Conservation (phyloP, 176 grass and related monocot genomes). For the Luzula sylvatica region DNA sequence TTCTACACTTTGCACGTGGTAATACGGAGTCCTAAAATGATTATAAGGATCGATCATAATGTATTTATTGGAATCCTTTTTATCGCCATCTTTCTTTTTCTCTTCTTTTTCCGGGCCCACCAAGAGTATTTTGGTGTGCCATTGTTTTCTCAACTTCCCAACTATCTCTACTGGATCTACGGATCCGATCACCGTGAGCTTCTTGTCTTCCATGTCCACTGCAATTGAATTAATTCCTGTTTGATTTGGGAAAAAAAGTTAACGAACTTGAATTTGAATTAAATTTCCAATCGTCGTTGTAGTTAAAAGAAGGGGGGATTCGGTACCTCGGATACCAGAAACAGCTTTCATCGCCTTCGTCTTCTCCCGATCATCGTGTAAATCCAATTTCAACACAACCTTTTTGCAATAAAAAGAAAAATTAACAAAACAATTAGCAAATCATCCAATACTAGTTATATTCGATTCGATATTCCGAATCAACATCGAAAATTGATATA, state of each 20-base stretch:
- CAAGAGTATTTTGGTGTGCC: conserved; percentile 19
- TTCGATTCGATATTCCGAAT: no score
- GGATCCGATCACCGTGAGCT: conserved; percentile 51
- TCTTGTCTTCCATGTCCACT: conserved; percentile 60
- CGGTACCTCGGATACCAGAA: conserved; percentile 42
- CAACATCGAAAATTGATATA: neutral
- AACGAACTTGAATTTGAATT: neutral
- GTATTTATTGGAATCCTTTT: conserved; percentile 15
- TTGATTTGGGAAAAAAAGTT: neutral
- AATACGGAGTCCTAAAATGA: conserved; percentile 15
- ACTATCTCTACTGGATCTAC: conserved; percentile 53
- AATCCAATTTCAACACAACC: conserved; percentile 58
- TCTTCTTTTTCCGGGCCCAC: conserved; percentile 57
- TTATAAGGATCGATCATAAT: conserved; percentile 17
- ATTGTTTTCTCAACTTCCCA: conserved; percentile 33
- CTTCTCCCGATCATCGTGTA: conserved; percentile 73
- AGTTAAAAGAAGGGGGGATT: neutral
- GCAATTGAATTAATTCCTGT: conserved; percentile 50
- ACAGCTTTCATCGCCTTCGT: conserved; percentile 59
- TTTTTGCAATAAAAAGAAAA: conserved; percentile 2
- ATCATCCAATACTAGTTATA: no score
- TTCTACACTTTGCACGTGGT: conserved; percentile 44
- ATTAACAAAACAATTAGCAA: neutral
- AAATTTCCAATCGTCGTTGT: neutral
- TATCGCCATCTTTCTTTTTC: conserved; percentile 35